Evolutionary conservation across 2,329 filamentous ascomycete species (phyloP).

Genomic region (Fusarium piperis): DNA sequence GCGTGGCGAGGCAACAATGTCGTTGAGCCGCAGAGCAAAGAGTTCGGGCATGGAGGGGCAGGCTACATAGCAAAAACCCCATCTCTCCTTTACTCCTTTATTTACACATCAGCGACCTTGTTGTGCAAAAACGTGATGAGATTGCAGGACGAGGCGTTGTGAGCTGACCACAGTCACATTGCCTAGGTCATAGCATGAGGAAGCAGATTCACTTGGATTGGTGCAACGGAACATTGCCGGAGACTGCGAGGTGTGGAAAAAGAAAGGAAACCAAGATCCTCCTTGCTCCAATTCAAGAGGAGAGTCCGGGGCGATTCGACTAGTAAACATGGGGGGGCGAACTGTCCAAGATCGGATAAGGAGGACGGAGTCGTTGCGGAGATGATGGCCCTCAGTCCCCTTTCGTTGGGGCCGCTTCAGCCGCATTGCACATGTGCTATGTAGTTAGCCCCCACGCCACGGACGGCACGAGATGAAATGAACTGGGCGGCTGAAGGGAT

Average conservation of each 20-base stretch:
- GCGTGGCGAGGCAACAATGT: not conserved
- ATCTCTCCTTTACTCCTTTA: not conserved
- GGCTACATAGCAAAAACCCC: not conserved
- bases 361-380: not conserved
- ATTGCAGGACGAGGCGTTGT: slow-evolving; percentile 12
- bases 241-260: slow-evolving; percentile 6
- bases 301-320: slow-evolving; percentile 15
- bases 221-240: not conserved
- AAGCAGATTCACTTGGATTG: slow-evolving; percentile 11
- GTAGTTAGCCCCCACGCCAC: not conserved
- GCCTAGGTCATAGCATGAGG: not conserved
- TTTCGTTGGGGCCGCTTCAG: slow-evolving; percentile 21
- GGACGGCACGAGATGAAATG: not conserved
- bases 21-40: not conserved
- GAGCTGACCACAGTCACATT: not conserved
- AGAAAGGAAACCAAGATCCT: slow-evolving; percentile 2
- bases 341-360: not conserved
- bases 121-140: slow-evolving; percentile 14
- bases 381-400: not conserved
- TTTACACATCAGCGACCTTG: slow-evolving; percentile 6
- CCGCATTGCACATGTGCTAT: not conserved
- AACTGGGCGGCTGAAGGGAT: not conserved
- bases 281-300: not conserved
- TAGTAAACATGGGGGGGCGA: not conserved
- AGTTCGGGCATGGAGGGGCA: not conserved